phyloP scores from a whole-genome alignment of 345 rosid genomes.

The Raphanus raphanistrum region DNA sequence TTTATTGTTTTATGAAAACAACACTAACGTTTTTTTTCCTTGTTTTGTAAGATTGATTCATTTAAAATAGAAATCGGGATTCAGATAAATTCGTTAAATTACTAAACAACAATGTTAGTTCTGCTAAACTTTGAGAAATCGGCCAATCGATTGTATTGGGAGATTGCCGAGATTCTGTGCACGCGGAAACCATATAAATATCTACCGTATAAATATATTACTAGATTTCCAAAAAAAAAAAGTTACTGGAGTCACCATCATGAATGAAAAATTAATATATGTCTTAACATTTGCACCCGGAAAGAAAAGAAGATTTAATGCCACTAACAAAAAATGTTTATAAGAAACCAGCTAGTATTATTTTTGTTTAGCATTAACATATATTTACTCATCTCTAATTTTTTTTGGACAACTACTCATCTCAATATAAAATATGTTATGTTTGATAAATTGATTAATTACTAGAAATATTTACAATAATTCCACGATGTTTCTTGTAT shows the following conservation, averaged over 20 bases:
- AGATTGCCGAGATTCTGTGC: not conserved
- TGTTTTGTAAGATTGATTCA: slow-evolving; percentile 18
- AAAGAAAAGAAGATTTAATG: too few relatives aligned
- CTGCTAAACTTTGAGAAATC: not conserved
- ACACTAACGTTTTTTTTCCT: slow-evolving; percentile 33
- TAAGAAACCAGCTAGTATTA: not conserved
- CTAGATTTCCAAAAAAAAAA: not conserved
- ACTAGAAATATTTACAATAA: too few relatives aligned
- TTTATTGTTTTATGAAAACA: not conserved
- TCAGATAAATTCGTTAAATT: slow-evolving; percentile 6
- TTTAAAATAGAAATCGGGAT: slow-evolving; percentile 7
- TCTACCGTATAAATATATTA: not conserved
- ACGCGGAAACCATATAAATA: not conserved
- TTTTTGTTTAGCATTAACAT: not conserved
- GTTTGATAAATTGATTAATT: too few relatives aligned
- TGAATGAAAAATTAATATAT: not conserved
- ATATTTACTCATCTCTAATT: too few relatives aligned
- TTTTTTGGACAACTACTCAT: too few relatives aligned
- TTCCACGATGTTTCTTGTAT: not conserved
- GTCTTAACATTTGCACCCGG: too few relatives aligned
- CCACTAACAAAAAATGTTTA: not conserved
- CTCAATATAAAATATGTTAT: too few relatives aligned
- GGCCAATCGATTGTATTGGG: not conserved
- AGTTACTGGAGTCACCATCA: not conserved
- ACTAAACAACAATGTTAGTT: slow-evolving; percentile 2